These are phyloP conservation scores for Fragaria iinumae DNA, from an alignment of 306 rosid species.

Conservation along the genomic window DNA sequence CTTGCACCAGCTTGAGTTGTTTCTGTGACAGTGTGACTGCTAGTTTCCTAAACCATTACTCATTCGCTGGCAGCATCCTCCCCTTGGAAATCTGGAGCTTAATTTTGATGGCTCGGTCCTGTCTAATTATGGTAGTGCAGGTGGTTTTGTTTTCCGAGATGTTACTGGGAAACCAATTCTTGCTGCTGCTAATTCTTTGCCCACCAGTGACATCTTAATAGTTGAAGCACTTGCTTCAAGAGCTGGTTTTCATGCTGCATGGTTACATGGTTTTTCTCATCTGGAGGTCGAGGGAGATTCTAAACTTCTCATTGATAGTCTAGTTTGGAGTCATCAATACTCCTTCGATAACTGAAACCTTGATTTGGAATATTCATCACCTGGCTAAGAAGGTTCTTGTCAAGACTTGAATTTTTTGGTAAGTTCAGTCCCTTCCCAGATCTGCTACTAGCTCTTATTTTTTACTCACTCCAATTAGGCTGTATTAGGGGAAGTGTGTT, in stretches of 20 bases:
- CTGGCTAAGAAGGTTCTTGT: not conserved
- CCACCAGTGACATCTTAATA: too few relatives aligned
- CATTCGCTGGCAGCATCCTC: not conserved
- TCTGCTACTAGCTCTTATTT: not conserved
- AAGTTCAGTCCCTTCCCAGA: not conserved
- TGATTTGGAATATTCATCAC: not conserved
- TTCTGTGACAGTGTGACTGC: too few relatives aligned
- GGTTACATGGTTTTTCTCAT: not conserved
- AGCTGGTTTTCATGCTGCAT: not conserved
- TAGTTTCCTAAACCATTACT: not conserved
- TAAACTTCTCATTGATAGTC: not conserved
- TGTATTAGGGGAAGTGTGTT: not conserved
- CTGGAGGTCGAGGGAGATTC: too few relatives aligned
- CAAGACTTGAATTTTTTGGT: not conserved
- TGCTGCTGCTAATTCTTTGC: too few relatives aligned
- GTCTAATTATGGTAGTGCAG: too few relatives aligned
- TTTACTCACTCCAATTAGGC: not conserved
- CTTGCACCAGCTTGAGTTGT: too few relatives aligned
- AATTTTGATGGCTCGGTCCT: not conserved
- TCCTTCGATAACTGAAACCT: not conserved
- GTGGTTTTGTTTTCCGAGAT: too few relatives aligned
- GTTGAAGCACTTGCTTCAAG: not conserved
- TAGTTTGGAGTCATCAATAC: not conserved
- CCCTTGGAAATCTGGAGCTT: not conserved
- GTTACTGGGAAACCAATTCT: too few relatives aligned